These are phyloP conservation scores for Hymenoscyphus scutula DNA, from an alignment of 2,329 filamentous ascomycete species.

Conservation along the genomic window DNA sequence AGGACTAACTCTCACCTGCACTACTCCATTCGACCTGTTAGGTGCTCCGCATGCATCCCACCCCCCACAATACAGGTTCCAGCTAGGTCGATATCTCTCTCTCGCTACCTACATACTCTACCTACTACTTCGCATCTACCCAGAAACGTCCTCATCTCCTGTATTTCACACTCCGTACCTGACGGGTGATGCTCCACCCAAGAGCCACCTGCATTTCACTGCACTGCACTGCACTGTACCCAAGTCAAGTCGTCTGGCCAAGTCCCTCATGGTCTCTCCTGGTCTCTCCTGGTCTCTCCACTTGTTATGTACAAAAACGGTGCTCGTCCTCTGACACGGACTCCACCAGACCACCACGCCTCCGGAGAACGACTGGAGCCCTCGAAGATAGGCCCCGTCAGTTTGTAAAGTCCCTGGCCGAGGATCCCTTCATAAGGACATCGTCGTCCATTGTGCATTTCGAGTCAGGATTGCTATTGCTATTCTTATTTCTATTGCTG, in stretches of 20 bases:
- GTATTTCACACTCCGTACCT: slow-evolving; percentile 19
- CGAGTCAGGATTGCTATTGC: slow-evolving; percentile 20
- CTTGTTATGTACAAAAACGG: slow-evolving; percentile 24
- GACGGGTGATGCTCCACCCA: slow-evolving; percentile 22
- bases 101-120: too few species aligned
- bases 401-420: slow-evolving; percentile 8
- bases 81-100: background rate
- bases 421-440: slow-evolving; percentile 11
- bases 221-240: slow-evolving; percentile 13
- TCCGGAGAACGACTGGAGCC: slow-evolving; percentile 14
- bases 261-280: background rate
- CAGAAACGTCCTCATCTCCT: background rate
- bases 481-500: background rate
- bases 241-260: background rate
- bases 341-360: slow-evolving; percentile 23
- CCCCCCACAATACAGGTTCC: too few species aligned
- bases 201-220: too few species aligned
- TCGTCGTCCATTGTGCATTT: slow-evolving; percentile 14
- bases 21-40: too few species aligned
- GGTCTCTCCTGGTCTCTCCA: slow-evolving; percentile 8
- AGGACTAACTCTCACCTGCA: too few species aligned
- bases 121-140: too few species aligned
- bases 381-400: slow-evolving; percentile 24
- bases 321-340: slow-evolving; percentile 25
- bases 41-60: too few species aligned